A percentile compares a stretch with the other conserved stretches of the same genome.
These are phyloP conservation scores for Solanum aculeatissimum DNA, from an alignment of 305 asterid species.

Conservation along the genomic window DNA sequence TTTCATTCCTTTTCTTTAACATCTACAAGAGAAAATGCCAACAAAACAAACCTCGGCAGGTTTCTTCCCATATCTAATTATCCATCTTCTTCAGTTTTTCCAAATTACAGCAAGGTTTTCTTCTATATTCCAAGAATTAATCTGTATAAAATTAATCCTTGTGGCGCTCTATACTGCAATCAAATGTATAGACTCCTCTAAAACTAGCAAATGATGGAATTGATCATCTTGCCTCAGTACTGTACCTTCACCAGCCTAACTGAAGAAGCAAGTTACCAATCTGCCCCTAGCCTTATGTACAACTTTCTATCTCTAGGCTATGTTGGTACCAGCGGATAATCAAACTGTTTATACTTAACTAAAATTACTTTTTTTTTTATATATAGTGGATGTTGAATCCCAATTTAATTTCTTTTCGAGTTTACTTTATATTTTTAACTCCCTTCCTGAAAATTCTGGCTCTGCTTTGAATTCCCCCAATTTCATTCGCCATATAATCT, in stretches of 20 bases:
- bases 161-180: background rate
- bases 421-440: background rate
- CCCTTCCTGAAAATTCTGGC: background rate
- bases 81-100: background rate
- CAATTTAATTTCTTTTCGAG: fast-evolving
- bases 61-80: background rate
- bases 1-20: background rate
- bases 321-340: background rate
- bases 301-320: background rate
- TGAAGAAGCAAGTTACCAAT: background rate
- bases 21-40: background rate
- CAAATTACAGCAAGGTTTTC: background rate
- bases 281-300: background rate
- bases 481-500: conserved; percentile 23
- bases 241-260: background rate
- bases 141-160: background rate
- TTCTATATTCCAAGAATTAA: background rate
- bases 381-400: background rate
- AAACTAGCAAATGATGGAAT: background rate
- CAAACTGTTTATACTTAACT: background rate
- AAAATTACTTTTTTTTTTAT: background rate
- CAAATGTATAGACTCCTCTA: background rate
- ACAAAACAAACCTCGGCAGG: background rate
- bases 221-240: background rate
- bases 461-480: conserved; percentile 1